Evolutionary conservation across 768 basidiomycete genomes (phyloP).

Genomic region (Boletus sp.): DNA sequence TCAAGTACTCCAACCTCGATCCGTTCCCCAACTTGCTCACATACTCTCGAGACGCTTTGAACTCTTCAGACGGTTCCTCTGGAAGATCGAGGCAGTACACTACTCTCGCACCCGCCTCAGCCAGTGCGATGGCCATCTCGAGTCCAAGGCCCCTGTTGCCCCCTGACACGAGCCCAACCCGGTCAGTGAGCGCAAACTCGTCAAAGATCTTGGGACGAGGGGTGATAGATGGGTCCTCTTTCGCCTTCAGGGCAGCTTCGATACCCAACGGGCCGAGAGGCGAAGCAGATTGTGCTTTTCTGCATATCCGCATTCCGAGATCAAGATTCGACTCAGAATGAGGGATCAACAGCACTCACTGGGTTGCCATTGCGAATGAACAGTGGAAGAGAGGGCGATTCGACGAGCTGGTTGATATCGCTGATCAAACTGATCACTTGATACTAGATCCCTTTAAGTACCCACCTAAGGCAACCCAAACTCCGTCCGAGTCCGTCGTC

Average conservation of each 20-base stretch:
- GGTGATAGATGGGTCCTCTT: constrained; percentile 32
- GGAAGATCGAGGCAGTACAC: constrained; percentile 73
- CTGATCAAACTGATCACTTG: background rate
- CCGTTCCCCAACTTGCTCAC: constrained; percentile 44
- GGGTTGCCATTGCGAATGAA: constrained; percentile 5
- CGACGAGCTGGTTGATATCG: background rate
- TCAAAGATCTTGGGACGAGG: constrained; percentile 54
- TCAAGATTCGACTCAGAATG: background rate
- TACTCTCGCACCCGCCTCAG: constrained; percentile 68
- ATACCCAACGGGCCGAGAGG: constrained; percentile 64
- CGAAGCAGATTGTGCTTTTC: constrained; percentile 43
- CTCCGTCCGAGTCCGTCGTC: too few species aligned
- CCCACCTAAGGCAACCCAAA: background rate
- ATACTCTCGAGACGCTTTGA: constrained; percentile 51
- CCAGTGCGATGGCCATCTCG: constrained; percentile 77
- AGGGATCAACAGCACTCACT: constrained; percentile 6
- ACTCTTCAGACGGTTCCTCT: constrained; percentile 53
- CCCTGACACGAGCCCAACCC: constrained; percentile 62
- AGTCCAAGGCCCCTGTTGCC: constrained; percentile 72
- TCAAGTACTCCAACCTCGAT: constrained; percentile 57
- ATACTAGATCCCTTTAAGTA: background rate
- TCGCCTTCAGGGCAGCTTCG: constrained; percentile 50
- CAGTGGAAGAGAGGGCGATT: background rate
- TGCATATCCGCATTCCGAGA: background rate
- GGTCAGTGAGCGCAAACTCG: constrained; percentile 56